A percentile compares a stretch with the other conserved stretches of the same genome.
These are phyloP conservation scores for Cadophora malorum DNA, from an alignment of 2,329 filamentous ascomycete species.

Conservation along the genomic window DNA sequence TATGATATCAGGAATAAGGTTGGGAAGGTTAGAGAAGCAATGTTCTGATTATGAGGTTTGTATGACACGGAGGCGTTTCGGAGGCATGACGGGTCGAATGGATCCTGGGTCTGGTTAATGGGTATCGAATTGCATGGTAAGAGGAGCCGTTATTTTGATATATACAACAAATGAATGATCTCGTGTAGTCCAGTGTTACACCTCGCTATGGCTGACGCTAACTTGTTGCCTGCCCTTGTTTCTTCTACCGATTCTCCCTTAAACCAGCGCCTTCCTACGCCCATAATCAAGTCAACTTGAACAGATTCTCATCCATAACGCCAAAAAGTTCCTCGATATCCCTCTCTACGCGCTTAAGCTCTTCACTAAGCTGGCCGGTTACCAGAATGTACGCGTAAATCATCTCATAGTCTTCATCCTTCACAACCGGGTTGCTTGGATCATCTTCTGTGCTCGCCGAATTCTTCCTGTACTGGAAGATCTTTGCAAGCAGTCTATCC, in stretches of 20 bases:
- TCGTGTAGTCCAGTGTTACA: not conserved
- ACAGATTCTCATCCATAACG: conserved; percentile 63
- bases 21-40: conserved; percentile 43
- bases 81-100: not conserved
- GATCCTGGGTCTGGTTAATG: not conserved
- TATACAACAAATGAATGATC: conserved; percentile 18
- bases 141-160: conserved; percentile 17
- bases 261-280: not conserved
- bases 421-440: conserved; percentile 49
- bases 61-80: not conserved
- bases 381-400: conserved; percentile 87
- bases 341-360: conserved; percentile 63
- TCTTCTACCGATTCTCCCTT: not conserved
- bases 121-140: conserved; percentile 19
- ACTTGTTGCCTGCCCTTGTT: not conserved
- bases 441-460: conserved; percentile 29
- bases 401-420: conserved; percentile 85
- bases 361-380: conserved; percentile 69
- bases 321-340: conserved; percentile 70
- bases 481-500: conserved; percentile 83
- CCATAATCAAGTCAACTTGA: conserved; percentile 50
- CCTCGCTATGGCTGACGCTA: not conserved
- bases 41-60: conserved; percentile 35
- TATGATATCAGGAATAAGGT: conserved; percentile 64
- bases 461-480: conserved; percentile 84